phyloP scores from a whole-genome alignment of 768 basidiomycete genomes.

The Xerocomellus intermedius region DNA sequence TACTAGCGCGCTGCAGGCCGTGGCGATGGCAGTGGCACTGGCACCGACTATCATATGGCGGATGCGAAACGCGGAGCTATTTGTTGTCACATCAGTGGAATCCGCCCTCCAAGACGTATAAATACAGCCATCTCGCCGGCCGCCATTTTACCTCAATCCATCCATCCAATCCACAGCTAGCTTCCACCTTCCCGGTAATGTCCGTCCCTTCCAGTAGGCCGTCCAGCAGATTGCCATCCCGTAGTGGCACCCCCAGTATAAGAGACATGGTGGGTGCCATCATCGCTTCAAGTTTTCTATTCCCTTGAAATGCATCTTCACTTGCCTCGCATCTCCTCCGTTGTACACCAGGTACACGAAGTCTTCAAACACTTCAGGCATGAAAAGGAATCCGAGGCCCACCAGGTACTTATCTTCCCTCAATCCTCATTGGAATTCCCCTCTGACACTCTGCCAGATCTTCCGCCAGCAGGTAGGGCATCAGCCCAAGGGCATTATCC shows the following conservation, averaged over 20 bases:
- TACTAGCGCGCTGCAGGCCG: no score
- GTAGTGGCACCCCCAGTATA: constrained; percentile 40
- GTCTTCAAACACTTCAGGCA: constrained; percentile 65
- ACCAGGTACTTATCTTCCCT: constrained; percentile 50
- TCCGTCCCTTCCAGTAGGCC: constrained; percentile 26
- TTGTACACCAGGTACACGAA: constrained; percentile 61
- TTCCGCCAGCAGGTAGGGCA: constrained; percentile 74
- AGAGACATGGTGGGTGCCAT: constrained; percentile 41
- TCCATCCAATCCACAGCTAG: constrained; percentile 4
- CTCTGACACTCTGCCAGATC: constrained; percentile 46
- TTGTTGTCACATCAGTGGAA: background rate
- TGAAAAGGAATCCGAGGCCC: constrained; percentile 87
- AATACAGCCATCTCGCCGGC: constrained; percentile 12
- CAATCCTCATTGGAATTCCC: background rate
- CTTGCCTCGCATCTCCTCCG: constrained; percentile 26
- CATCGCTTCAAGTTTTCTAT: background rate
- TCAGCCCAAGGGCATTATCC: constrained; percentile 59
- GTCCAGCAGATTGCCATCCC: constrained; percentile 33
- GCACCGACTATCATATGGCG: no score
- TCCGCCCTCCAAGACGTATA: constrained; percentile 14
- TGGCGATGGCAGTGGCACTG: background rate
- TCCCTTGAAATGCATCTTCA: constrained; percentile 27
- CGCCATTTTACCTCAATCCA: constrained; percentile 19
- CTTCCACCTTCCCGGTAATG: constrained; percentile 16
- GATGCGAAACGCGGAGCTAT: background rate